Evolutionary conservation across 2,329 filamentous ascomycete species (phyloP).

Genomic region (Daldinia eschscholtzii): DNA sequence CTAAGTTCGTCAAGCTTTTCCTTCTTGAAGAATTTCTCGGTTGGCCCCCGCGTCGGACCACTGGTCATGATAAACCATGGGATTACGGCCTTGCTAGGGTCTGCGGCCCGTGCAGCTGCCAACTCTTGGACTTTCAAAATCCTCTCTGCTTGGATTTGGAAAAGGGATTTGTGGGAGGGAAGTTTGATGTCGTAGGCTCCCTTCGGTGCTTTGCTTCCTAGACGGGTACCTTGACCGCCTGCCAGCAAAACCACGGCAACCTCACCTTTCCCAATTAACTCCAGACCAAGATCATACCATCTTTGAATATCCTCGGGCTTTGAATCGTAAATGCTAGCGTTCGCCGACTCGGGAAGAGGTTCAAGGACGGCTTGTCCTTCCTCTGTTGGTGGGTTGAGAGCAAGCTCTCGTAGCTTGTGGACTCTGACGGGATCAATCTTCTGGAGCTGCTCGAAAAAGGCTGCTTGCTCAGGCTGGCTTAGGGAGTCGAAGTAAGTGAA

Average conservation of each 20-base stretch:
- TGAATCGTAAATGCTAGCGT: conserved; percentile 92
- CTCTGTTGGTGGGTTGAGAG: conserved; percentile 81
- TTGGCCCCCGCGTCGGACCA: conserved; percentile 89
- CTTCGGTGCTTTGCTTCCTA: conserved; percentile 96
- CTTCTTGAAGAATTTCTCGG: conserved; percentile 85
- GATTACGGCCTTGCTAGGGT: conserved; percentile 71
- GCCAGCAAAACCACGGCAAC: conserved; percentile 95
- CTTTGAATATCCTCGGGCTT: conserved; percentile 79
- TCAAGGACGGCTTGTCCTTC: conserved; percentile 73
- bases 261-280: conserved; percentile 81
- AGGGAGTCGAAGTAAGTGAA: conserved; percentile 91
- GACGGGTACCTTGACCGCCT: conserved; percentile 92
- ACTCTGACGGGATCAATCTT: conserved; percentile 87
- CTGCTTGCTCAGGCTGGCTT: conserved; percentile 76
- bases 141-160: conserved; percentile 96
- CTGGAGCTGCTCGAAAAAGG: conserved; percentile 84
- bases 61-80: conserved; percentile 99
- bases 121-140: conserved; percentile 88
- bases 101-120: conserved; percentile 76
- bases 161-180: conserved; percentile 91
- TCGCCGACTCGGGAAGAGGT: conserved; percentile 87
- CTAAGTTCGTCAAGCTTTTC: conserved; percentile 50
- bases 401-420: conserved; percentile 86
- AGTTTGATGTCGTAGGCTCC: conserved; percentile 97
- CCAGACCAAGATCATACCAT: conserved; percentile 88